These are phyloP conservation scores for Prunus salicina DNA, from an alignment of 306 rosid genomes.

Conservation along the genomic window DNA sequence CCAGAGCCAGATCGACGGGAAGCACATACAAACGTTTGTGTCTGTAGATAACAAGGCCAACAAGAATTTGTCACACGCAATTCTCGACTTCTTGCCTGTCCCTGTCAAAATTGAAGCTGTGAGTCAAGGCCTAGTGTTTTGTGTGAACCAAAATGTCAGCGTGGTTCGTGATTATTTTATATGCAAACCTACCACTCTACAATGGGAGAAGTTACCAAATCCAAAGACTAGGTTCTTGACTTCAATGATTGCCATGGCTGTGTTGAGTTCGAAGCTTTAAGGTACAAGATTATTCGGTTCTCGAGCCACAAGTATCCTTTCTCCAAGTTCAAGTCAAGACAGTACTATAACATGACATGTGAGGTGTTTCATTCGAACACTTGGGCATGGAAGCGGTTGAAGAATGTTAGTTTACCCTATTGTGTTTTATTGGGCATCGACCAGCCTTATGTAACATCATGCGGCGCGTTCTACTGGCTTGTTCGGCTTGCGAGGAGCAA, in stretches of 20 bases:
- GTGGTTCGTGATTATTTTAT: background rate
- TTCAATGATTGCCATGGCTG: background rate
- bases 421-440: background rate
- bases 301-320: background rate
- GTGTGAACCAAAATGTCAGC: background rate
- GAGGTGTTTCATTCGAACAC: slow-evolving; percentile 12
- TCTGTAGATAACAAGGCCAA: background rate
- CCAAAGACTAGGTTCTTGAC: slow-evolving; percentile 6
- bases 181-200: slow-evolving; percentile 6
- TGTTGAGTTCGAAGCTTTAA: slow-evolving; percentile 12
- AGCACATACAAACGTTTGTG: background rate
- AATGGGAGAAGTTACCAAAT: slow-evolving; percentile 2
- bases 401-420: background rate
- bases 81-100: background rate
- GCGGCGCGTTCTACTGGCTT: background rate
- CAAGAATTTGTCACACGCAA: background rate
- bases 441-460: background rate
- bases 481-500: background rate
- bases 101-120: background rate
- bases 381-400: slow-evolving; percentile 4
- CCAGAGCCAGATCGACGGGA: no score
- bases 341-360: background rate
- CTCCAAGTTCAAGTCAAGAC: background rate
- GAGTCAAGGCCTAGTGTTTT: background rate
- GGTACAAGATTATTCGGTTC: slow-evolving; percentile 11